Evolutionary conservation across 176 grass and related monocot species (phyloP).

Genomic region (Avena sativa): DNA sequence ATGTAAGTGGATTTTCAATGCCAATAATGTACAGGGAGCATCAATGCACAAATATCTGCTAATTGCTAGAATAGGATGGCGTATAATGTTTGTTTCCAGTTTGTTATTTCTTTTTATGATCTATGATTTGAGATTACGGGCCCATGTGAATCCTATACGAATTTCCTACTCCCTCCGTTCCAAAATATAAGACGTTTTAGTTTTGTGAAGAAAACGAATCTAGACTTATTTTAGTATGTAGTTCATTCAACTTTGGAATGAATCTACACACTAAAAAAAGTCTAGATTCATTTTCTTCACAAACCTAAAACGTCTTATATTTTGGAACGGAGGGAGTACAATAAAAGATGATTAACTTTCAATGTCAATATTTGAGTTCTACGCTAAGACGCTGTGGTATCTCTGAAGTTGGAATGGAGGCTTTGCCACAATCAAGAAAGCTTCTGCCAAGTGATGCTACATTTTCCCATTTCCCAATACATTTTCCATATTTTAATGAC

Average conservation of each 20-base stretch:
- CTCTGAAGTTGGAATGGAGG: not conserved
- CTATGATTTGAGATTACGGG: not conserved
- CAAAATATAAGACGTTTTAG: too few relatives aligned
- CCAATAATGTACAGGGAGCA: not conserved
- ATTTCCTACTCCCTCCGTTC: too few relatives aligned
- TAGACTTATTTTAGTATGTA: too few relatives aligned
- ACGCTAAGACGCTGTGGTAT: not conserved
- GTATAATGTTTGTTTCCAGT: not conserved
- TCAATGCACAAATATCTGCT: not conserved
- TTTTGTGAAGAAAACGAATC: too few relatives aligned
- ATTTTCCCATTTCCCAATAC: not conserved
- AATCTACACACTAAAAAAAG: too few relatives aligned
- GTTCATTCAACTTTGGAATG: too few relatives aligned
- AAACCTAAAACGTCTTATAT: too few relatives aligned
- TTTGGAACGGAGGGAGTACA: too few relatives aligned
- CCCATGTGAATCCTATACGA: not conserved
- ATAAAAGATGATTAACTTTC: conserved; percentile 5
- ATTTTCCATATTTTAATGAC: not conserved
- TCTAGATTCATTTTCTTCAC: too few relatives aligned
- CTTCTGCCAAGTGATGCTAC: not conserved
- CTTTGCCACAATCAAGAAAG: not conserved
- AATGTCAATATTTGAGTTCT: not conserved
- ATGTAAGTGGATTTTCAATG: not conserved
- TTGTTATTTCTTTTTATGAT: not conserved
- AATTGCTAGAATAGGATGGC: not conserved